These are phyloP conservation scores for Microbotryum intermedium DNA, from an alignment of 1,284 basidiomycete genomes.

Conservation along the genomic window DNA sequence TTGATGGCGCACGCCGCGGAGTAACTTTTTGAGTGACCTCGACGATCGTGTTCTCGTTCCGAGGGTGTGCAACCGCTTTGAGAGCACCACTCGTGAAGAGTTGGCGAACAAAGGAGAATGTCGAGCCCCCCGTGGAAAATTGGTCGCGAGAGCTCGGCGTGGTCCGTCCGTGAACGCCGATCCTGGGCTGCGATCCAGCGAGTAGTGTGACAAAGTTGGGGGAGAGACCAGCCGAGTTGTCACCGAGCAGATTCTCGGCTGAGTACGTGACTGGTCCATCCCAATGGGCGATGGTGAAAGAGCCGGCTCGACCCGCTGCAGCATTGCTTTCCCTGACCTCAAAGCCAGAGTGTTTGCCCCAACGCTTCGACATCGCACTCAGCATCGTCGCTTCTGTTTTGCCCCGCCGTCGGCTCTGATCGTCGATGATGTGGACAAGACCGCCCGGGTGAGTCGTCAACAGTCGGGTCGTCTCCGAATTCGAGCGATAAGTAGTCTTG, in stretches of 20 bases:
- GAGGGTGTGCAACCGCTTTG: conserved; percentile 78
- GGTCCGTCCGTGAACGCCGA: conserved; percentile 25
- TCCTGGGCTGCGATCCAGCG: conserved; percentile 46
- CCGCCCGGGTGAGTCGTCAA: conserved; percentile 82
- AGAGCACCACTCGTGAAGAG: conserved; percentile 82
- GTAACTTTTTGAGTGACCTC: conserved; percentile 85
- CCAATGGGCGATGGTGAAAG: conserved; percentile 88
- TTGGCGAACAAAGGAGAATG: conserved; percentile 82
- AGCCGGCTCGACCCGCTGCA: conserved; percentile 62
- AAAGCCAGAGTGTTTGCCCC: conserved; percentile 88
- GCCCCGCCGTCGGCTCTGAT: conserved; percentile 77
- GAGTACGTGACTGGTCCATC: conserved; percentile 87
- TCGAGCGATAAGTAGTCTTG: conserved; percentile 68
- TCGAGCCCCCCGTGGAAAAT: conserved; percentile 58
- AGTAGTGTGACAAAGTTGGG: conserved; percentile 88
- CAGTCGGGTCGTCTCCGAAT: conserved; percentile 77
- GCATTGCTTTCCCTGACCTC: conserved; percentile 52
- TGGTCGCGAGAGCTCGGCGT: conserved; percentile 18
- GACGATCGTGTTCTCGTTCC: conserved; percentile 88
- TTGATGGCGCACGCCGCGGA: conserved; percentile 86
- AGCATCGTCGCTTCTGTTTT: conserved; percentile 92
- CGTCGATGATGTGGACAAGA: conserved; percentile 93
- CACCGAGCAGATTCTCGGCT: conserved; percentile 76
- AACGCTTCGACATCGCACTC: conserved; percentile 85
- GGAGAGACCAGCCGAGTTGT: conserved; percentile 80